phyloP scores from a whole-genome alignment of 176 grass and related monocot species.

The Areca catechu region DNA sequence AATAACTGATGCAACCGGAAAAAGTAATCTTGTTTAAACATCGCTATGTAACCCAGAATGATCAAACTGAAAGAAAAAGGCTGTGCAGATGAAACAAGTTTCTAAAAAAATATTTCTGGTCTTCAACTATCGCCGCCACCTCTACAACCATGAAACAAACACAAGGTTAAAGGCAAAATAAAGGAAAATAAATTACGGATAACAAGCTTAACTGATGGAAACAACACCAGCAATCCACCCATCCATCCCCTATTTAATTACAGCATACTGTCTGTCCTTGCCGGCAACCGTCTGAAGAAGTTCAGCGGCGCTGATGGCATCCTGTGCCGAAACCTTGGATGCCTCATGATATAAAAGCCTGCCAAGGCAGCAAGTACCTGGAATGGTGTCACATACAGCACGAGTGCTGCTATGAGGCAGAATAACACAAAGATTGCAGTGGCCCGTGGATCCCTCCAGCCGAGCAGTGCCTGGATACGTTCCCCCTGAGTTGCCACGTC shows the following conservation, averaged over 20 bases:
- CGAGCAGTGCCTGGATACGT: constrained; percentile 79
- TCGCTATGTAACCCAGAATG: too few species aligned
- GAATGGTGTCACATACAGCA: constrained; percentile 69
- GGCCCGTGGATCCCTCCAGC: constrained; percentile 95
- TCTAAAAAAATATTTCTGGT: too few species aligned
- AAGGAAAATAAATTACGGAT: too few species aligned
- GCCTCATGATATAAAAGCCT: constrained; percentile 82
- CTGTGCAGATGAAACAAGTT: too few species aligned
- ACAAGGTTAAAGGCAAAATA: too few species aligned
- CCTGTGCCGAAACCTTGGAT: constrained; percentile 84
- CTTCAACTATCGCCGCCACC: too few species aligned
- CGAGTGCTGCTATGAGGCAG: constrained; percentile 67
- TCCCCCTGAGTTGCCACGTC: constrained; percentile 94
- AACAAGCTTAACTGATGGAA: too few species aligned
- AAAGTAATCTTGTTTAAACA: too few species aligned
- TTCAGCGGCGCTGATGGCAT: constrained; percentile 63
- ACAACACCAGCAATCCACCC: background rate
- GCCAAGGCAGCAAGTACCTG: constrained; percentile 71
- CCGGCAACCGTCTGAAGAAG: constrained; percentile 75
- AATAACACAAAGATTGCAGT: constrained; percentile 78
- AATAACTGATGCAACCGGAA: too few species aligned
- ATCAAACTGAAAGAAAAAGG: too few species aligned
- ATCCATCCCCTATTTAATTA: constrained; percentile 28
- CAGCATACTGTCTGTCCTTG: constrained; percentile 82
- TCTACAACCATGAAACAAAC: too few species aligned